Percentiles rank a stretch among this genome's conserved stretches.
phyloP scores from a whole-genome alignment of 805 yeast genomes.

The Lachancea meyersii region DNA sequence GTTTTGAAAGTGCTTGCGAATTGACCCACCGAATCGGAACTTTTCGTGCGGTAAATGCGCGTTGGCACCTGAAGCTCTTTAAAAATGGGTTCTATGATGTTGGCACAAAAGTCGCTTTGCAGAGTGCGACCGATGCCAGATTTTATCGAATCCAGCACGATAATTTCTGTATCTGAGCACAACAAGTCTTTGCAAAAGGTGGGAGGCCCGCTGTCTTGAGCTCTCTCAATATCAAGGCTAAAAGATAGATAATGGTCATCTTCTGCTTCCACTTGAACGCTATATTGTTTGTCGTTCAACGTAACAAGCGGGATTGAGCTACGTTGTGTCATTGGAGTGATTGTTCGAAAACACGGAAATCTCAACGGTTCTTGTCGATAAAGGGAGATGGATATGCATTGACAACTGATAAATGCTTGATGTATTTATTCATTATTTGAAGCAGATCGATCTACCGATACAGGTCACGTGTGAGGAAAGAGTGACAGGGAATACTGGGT shows the following conservation, averaged over 20 bases:
- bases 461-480: not conserved
- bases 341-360: not conserved
- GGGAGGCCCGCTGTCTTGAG: not conserved
- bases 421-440: not conserved
- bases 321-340: not conserved
- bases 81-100: slow-evolving; percentile 45
- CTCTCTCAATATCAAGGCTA: slow-evolving; percentile 6
- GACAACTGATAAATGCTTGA: not conserved
- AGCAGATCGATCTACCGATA: not conserved
- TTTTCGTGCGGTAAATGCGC: slow-evolving; percentile 39
- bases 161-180: slow-evolving; percentile 11
- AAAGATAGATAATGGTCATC: slow-evolving; percentile 14
- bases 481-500: not conserved
- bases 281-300: slow-evolving; percentile 2
- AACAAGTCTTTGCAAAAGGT: not conserved
- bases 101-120: slow-evolving; percentile 35
- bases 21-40: slow-evolving; percentile 35
- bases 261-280: slow-evolving; percentile 8
- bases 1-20: slow-evolving; percentile 34
- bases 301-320: not conserved
- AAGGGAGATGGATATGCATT: not conserved
- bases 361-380: not conserved
- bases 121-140: slow-evolving; percentile 36
- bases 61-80: slow-evolving; percentile 33
- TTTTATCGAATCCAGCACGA: slow-evolving; percentile 33